phyloP scores from a whole-genome alignment of 179 eudicot genomes.

The Drosera spatulata region DNA sequence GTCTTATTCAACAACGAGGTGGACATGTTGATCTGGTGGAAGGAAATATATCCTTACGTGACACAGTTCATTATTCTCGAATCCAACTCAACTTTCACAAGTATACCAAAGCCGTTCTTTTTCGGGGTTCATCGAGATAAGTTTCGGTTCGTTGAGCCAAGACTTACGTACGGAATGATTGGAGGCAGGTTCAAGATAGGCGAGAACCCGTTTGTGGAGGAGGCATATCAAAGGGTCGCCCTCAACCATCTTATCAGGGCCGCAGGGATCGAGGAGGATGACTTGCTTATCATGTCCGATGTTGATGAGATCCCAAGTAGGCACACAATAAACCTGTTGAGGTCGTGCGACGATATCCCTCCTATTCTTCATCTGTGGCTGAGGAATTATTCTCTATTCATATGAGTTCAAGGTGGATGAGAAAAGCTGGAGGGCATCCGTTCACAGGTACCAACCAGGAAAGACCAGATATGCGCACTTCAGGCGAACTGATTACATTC shows the following conservation, averaged over 20 bases:
- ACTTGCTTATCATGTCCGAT: constrained; percentile 12
- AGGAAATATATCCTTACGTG: constrained; percentile 9
- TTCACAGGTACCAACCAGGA: constrained; percentile 10
- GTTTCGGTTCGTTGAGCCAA: constrained; percentile 3
- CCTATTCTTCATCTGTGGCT: constrained; percentile 5
- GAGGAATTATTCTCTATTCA: constrained; percentile 7
- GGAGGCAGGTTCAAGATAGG: constrained; percentile 9
- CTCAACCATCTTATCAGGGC: constrained; percentile 5
- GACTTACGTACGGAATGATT: constrained; percentile 7
- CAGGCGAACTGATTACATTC: constrained; percentile 6
- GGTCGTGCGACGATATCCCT: constrained; percentile 12
- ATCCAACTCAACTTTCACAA: constrained; percentile 12
- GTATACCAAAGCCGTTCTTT: constrained; percentile 6
- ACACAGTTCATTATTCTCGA: constrained; percentile 9
- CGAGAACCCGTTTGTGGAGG: constrained; percentile 11
- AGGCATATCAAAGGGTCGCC: constrained; percentile 12
- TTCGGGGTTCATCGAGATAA: not conserved
- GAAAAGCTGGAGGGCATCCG: not conserved
- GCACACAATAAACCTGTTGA: constrained; percentile 6
- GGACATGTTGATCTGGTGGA: constrained; percentile 12
- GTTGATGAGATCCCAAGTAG: not conserved
- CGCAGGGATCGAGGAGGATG: constrained; percentile 12
- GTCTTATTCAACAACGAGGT: not conserved
- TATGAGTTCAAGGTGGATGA: constrained; percentile 8
- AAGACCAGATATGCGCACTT: constrained; percentile 10